Percentiles rank a stretch among this genome's conserved stretches.
Evolutionary conservation across 257 asterid genomes (phyloP).

Genomic region (Penstemon eatonii): DNA sequence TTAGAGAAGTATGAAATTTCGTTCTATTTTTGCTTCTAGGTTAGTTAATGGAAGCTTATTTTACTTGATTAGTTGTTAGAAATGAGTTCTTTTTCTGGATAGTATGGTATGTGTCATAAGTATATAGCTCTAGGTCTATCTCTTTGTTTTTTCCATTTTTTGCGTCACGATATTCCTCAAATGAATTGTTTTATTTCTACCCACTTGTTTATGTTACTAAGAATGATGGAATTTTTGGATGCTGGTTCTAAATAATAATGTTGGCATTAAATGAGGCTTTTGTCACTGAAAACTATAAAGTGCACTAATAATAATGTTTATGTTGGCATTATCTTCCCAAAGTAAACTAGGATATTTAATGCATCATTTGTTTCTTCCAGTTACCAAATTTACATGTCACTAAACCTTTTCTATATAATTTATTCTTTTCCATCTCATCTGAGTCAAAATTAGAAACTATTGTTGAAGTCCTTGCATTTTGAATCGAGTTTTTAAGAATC

Average conservation of each 20-base stretch:
- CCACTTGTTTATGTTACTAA: not conserved
- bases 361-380: not conserved
- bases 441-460: not conserved
- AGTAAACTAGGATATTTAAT: not conserved
- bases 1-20: no score
- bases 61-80: no score
- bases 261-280: not conserved
- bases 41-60: no score
- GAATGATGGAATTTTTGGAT: not conserved
- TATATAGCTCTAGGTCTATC: not conserved
- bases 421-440: not conserved
- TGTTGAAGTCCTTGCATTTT: not conserved
- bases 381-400: not conserved
- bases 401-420: no score
- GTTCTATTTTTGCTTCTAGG: no score
- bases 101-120: not conserved
- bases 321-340: not conserved
- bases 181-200: not conserved
- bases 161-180: not conserved
- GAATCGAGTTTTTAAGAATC: no score
- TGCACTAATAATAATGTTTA: no score
- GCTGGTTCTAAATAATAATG: not conserved
- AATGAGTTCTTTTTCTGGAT: no score
- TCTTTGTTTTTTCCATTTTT: not conserved
- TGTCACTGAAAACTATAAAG: not conserved